Evolutionary conservation across 208 protist genomes (phyloP).

Genomic region (Crithidia fasciculata): DNA sequence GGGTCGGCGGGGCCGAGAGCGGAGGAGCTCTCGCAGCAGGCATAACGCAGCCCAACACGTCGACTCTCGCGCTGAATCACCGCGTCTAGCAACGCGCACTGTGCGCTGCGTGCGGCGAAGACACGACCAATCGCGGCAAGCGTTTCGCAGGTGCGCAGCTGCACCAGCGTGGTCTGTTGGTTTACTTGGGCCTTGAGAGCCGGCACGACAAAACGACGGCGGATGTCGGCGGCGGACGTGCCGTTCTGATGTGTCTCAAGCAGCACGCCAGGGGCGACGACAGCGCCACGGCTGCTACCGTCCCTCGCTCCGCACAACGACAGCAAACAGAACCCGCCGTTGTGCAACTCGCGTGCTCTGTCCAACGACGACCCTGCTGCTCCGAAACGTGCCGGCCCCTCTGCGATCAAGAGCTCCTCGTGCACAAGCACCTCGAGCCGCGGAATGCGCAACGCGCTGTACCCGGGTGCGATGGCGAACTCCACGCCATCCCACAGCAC

Average conservation of each 20-base stretch:
- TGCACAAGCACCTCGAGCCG: conserved; percentile 33
- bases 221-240: conserved; percentile 14
- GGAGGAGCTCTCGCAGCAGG: conserved; percentile 6
- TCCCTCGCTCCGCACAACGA: conserved; percentile 15
- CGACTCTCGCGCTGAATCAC: conserved; percentile 32
- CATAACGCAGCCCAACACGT: conserved; percentile 23
- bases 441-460: conserved; percentile 26
- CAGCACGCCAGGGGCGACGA: conserved; percentile 13
- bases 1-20: neutral
- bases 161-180: conserved; percentile 9
- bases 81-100: conserved; percentile 26
- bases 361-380: conserved; percentile 7
- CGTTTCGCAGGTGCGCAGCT: conserved; percentile 22
- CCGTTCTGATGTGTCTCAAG: conserved; percentile 23
- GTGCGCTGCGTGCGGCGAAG: conserved; percentile 13
- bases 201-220: conserved; percentile 26
- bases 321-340: conserved; percentile 23
- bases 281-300: neutral
- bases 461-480: conserved; percentile 23
- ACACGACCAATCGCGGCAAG: conserved; percentile 19
- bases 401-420: conserved; percentile 11
- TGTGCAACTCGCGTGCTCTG: conserved; percentile 9
- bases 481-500: conserved; percentile 53
- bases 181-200: conserved; percentile 10
- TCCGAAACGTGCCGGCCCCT: neutral